Evolutionary conservation across 73 alveolate species (phyloP), one percentile per base, ranked within the genome.

Genomic region (Paramecium biaurelia): DNA sequence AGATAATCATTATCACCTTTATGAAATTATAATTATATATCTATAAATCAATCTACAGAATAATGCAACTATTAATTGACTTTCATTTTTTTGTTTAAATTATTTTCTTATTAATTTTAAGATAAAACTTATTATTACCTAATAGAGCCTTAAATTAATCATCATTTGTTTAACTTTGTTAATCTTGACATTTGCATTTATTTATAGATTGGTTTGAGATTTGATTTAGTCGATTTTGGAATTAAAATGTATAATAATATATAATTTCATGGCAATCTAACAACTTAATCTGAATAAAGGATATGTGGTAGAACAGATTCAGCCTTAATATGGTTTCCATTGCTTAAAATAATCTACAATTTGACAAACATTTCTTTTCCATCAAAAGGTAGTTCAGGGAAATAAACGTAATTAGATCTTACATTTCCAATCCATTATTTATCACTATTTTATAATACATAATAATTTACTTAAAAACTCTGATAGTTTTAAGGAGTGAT

Each of bases 1-100:
- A 95, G 95, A 92, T 57, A 59, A 15, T 53, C 24, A 20, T 53
- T 92, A 11, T 93, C 94, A 68, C 92, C 92, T 37, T 37, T 92
- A 24, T 79, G 90, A 79, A 63, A 53, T 53, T 53, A 53, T 53
- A 53, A n/a, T 53, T 53, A 53, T 53, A 53, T 53, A 53, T 53
- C 4, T 53, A 53, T 53, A 53, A 53, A 18, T 53, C 68, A 53
- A 53, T 53, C 68, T 53, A 53, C 18, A 18, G 68, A 53, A 53
- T 53, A 26, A 63, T 63, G 45, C 45, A 63, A 32, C 11, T 26
- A 63, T 18, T 63, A 30, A 26, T 63, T 63, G 8, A 63, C 84
- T 32, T 26, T 63, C 26, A 26, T 63, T 63, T 24, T 63, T 63
- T 63, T 1, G 12, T 30, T 49, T 63, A 41, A 32, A 63, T 63